Conservation (phyloP, 73 alveolate species). For the Paramecium biaurelia region DNA sequence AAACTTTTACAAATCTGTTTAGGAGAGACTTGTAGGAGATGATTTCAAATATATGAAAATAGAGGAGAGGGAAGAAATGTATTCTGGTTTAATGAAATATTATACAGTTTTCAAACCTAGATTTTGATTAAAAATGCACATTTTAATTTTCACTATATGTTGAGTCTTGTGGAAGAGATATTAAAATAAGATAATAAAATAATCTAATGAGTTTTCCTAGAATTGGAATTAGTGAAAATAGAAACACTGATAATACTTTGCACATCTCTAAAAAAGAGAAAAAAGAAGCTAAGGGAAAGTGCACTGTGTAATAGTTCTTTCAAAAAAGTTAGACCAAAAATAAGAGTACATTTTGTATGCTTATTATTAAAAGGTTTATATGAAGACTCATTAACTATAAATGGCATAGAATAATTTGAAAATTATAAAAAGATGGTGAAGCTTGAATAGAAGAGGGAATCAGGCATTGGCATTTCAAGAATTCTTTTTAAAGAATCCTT, state of each 20-base stretch:
- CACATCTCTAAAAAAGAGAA: background rate
- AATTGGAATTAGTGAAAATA: background rate
- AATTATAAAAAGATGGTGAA: background rate
- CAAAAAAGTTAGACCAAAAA: background rate
- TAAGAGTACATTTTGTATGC: background rate
- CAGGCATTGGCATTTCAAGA: background rate
- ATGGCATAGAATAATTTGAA: conserved; percentile 11
- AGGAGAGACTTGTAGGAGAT: background rate
- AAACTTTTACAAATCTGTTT: background rate
- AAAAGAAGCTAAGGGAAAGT: background rate
- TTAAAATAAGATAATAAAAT: background rate
- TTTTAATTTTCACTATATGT: background rate
- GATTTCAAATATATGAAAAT: background rate
- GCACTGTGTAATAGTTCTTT: background rate
- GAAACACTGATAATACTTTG: background rate
- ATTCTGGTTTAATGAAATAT: background rate
- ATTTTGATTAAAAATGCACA: background rate
- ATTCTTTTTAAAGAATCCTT: background rate
- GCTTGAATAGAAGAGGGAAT: background rate
- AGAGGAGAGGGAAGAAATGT: background rate
- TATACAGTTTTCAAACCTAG: background rate
- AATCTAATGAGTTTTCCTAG: background rate
- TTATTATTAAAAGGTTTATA: background rate
- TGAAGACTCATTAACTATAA: background rate
- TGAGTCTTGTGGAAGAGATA: background rate